Evolutionary conservation across 768 basidiomycete genomes (phyloP).

Genomic region (Gelatoporia subvermispora): DNA sequence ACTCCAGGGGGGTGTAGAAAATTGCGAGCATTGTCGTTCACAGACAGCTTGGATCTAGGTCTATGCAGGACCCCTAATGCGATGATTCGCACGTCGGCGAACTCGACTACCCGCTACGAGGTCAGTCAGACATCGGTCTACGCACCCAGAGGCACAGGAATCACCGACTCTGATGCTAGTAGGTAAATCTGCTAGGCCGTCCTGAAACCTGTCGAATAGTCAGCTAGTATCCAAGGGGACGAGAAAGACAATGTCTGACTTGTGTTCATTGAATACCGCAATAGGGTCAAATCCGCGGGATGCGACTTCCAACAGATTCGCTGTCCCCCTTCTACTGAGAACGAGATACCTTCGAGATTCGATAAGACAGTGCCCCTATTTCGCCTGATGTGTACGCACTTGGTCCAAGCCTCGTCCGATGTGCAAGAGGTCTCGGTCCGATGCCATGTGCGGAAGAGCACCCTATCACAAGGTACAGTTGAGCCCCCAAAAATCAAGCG

Average conservation of each 20-base stretch:
- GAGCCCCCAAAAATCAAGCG: not conserved
- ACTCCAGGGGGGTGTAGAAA: conserved; percentile 71
- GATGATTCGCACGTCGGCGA: conserved; percentile 68
- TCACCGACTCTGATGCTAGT: conserved; percentile 58
- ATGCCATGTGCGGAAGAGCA: conserved; percentile 64
- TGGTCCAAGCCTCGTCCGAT: conserved; percentile 79
- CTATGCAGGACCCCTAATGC: conserved; percentile 62
- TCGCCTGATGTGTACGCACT: conserved; percentile 36
- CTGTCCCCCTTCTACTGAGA: conserved; percentile 70
- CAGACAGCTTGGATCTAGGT: conserved; percentile 48
- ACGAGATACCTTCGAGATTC: conserved; percentile 55
- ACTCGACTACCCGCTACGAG: conserved; percentile 58
- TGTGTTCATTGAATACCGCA: conserved; percentile 68
- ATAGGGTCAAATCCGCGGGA: conserved; percentile 68
- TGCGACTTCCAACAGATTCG: conserved; percentile 62
- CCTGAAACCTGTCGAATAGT: conserved; percentile 48
- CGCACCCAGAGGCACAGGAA: not conserved
- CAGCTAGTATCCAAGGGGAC: conserved; percentile 1
- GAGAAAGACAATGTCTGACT: conserved; percentile 38
- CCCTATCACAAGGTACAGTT: conserved; percentile 32
- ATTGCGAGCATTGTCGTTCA: conserved; percentile 64
- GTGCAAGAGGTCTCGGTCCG: conserved; percentile 67
- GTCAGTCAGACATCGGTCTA: conserved; percentile 1
- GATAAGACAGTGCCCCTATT: not conserved
- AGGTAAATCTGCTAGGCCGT: conserved; percentile 60